Evolutionary conservation across 208 protist genomes (phyloP).

Genomic region (Trypanosoma mega): DNA sequence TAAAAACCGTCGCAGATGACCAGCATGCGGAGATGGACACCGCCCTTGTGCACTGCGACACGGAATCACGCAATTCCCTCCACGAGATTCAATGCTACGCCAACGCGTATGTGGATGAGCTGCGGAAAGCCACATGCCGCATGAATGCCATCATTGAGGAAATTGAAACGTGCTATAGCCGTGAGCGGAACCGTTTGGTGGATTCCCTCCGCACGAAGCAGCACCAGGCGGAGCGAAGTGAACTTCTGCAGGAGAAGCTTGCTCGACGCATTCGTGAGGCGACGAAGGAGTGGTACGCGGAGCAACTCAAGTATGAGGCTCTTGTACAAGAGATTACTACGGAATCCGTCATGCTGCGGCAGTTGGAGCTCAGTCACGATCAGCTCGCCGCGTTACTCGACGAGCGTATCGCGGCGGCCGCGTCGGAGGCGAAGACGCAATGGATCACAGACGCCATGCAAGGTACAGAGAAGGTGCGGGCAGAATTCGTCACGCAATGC

Average conservation of each 20-base stretch:
- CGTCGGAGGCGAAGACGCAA: conserved; percentile 25
- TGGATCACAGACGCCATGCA: conserved; percentile 27
- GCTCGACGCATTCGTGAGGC: conserved; percentile 73
- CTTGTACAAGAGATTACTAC: conserved; percentile 53
- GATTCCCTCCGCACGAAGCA: conserved; percentile 34
- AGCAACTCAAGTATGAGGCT: conserved; percentile 72
- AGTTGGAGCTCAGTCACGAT: conserved; percentile 57
- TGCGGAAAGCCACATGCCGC: not conserved
- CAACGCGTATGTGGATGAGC: conserved; percentile 20
- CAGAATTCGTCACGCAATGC: conserved; percentile 42
- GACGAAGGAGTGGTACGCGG: conserved; percentile 65
- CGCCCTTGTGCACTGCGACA: conserved; percentile 31
- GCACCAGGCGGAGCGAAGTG: conserved; percentile 40
- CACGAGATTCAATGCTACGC: conserved; percentile 37
- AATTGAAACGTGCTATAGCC: conserved; percentile 13
- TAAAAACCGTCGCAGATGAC: conserved; percentile 15
- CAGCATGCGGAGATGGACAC: conserved; percentile 21
- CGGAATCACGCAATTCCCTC: conserved; percentile 22
- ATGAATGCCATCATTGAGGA: conserved; percentile 16
- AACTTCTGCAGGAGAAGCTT: conserved; percentile 59
- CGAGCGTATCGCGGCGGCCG: conserved; percentile 24
- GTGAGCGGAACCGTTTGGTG: conserved; percentile 26
- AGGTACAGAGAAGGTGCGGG: conserved; percentile 36
- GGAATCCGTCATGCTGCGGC: conserved; percentile 45
- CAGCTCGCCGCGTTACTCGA: conserved; percentile 46